These are phyloP conservation scores for Trichophyton equinum DNA, from an alignment of 2,329 filamentous ascomycete species.

Conservation along the genomic window DNA sequence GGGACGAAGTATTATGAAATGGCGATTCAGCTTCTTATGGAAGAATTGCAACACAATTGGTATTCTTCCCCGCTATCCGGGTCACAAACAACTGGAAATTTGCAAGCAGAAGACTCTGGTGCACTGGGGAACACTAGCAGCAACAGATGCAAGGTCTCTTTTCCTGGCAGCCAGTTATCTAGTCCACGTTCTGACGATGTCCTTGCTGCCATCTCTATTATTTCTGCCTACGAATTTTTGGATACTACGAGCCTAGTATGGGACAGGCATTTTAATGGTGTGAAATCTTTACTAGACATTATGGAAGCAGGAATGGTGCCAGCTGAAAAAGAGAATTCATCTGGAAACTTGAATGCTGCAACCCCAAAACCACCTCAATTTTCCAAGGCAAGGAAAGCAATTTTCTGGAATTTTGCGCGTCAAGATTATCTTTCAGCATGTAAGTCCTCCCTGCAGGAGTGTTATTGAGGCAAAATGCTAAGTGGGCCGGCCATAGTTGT, in stretches of 20 bases:
- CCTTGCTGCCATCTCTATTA: slow-evolving; percentile 51
- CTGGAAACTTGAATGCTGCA: slow-evolving; percentile 12
- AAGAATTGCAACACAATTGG: slow-evolving; percentile 29
- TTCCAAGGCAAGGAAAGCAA: slow-evolving; percentile 45
- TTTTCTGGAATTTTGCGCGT: slow-evolving; percentile 56
- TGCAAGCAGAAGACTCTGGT: slow-evolving; percentile 25
- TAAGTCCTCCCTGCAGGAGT: slow-evolving; percentile 20
- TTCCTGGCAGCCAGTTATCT: slow-evolving; percentile 28
- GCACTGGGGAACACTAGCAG: slow-evolving; percentile 33
- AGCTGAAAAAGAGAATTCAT: neutral
- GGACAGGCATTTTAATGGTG: slow-evolving; percentile 52
- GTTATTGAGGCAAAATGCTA: neutral
- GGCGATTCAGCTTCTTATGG: slow-evolving; percentile 45
- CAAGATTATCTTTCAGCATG: slow-evolving; percentile 54
- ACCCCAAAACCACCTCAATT: slow-evolving; percentile 28
- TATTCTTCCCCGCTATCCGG: slow-evolving; percentile 24
- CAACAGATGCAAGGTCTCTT: slow-evolving; percentile 31
- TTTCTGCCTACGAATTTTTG: slow-evolving; percentile 57
- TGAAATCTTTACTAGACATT: slow-evolving; percentile 48
- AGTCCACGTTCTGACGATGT: slow-evolving; percentile 43
- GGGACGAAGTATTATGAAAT: slow-evolving; percentile 52
- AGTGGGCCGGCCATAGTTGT: slow-evolving; percentile 26
- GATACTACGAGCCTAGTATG: slow-evolving; percentile 52
- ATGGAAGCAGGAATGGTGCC: slow-evolving; percentile 19
- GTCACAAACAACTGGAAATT: slow-evolving; percentile 26